Evolutionary conservation across 768 basidiomycete species (phyloP).

Genomic region (Lactarius evosmus): DNA sequence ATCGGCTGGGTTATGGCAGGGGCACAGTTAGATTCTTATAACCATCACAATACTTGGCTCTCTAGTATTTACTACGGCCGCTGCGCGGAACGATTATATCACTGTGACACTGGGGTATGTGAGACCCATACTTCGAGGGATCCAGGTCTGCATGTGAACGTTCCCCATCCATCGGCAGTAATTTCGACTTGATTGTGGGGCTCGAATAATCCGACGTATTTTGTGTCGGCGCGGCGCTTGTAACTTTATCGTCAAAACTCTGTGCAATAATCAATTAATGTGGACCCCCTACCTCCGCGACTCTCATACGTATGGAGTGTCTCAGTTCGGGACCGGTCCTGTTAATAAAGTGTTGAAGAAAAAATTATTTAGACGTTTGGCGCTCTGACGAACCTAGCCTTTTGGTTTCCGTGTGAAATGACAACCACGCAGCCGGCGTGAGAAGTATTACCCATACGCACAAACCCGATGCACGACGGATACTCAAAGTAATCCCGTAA

Average conservation of each 20-base stretch:
- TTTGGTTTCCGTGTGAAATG: constrained; percentile 50
- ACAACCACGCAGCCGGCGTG: constrained; percentile 68
- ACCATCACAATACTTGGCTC: background rate
- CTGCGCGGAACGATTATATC: background rate
- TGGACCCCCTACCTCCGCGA: constrained; percentile 49
- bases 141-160: constrained; percentile 56
- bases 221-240: constrained; percentile 36
- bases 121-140: constrained; percentile 59
- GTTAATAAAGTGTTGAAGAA: background rate
- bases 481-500: constrained; percentile 57
- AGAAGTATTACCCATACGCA: constrained; percentile 55
- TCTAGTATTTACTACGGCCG: background rate
- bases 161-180: constrained; percentile 59
- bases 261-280: constrained; percentile 37
- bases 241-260: constrained; percentile 15
- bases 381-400: constrained; percentile 20
- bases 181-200: constrained; percentile 44
- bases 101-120: background rate
- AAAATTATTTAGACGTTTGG: background rate
- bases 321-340: constrained; percentile 23
- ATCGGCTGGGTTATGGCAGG: constrained; percentile 3
- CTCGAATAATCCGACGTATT: constrained; percentile 50
- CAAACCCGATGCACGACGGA: constrained; percentile 71
- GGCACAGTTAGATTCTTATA: background rate
- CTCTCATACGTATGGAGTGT: constrained; percentile 61